These are phyloP conservation scores for Globisporangium mamillatum DNA, from an alignment of 352 stramenopile species.

Conservation along the genomic window DNA sequence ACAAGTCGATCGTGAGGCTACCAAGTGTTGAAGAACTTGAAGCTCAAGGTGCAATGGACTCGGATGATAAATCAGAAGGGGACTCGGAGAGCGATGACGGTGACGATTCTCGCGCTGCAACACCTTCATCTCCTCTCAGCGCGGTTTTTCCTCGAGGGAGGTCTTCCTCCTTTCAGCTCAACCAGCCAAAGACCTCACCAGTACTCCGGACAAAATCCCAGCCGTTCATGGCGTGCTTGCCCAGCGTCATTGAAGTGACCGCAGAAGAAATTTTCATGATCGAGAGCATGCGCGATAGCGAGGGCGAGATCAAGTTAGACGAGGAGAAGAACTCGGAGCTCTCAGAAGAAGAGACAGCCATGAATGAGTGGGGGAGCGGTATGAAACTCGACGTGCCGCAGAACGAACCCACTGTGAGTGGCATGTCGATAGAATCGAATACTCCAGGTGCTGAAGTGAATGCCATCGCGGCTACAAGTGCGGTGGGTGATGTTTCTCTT, in stretches of 20 bases:
- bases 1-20: slow-evolving; percentile 14
- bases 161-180: slow-evolving; percentile 25
- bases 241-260: slow-evolving; percentile 32
- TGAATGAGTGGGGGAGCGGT: background rate
- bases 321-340: background rate
- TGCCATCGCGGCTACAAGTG: background rate
- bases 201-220: slow-evolving; percentile 26
- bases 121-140: background rate
- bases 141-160: slow-evolving; percentile 5
- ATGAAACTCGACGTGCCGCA: background rate
- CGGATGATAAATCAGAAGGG: slow-evolving; percentile 7
- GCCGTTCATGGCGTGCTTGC: slow-evolving; percentile 26
- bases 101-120: background rate
- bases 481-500: background rate
- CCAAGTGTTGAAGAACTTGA: slow-evolving; percentile 20
- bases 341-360: background rate
- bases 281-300: slow-evolving; percentile 1
- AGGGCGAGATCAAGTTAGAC: background rate
- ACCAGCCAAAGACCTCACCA: slow-evolving; percentile 15
- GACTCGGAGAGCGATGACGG: slow-evolving; percentile 18
- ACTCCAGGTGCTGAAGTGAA: background rate
- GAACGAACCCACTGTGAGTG: background rate
- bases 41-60: slow-evolving; percentile 10
- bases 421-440: background rate
- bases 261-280: slow-evolving; percentile 8